Evolutionary conservation across 2,329 filamentous ascomycete species (phyloP).

Genomic region (Fusarium buharicum): DNA sequence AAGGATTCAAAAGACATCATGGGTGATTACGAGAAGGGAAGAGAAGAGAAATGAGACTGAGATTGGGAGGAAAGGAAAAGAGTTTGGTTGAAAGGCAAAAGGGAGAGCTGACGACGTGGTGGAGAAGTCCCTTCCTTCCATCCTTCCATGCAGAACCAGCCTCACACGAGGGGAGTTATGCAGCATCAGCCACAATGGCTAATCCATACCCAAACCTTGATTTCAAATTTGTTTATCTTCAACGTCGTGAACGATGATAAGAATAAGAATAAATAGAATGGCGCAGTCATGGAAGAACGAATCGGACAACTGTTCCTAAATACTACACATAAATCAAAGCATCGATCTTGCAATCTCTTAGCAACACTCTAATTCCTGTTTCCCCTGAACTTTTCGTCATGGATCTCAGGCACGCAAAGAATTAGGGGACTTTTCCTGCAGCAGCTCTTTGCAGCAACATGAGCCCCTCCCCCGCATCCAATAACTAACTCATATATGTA

Average conservation of each 20-base stretch:
- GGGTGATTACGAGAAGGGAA: neutral
- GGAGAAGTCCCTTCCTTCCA: slow-evolving; percentile 24
- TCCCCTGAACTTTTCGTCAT: slow-evolving; percentile 13
- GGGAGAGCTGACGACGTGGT: slow-evolving; percentile 18
- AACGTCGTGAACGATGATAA: too few species aligned
- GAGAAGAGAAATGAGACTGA: neutral
- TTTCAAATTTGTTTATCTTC: too few species aligned
- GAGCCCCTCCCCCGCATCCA: slow-evolving; percentile 45
- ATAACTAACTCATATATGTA: too few species aligned
- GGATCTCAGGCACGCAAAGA: neutral
- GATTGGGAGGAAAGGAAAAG: neutral
- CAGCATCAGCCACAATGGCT: neutral
- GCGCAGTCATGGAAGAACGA: neutral
- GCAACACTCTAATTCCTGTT: neutral
- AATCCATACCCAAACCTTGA: too few species aligned
- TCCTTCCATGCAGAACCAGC: neutral
- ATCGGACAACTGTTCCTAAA: neutral
- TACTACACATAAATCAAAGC: too few species aligned
- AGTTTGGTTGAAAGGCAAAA: neutral
- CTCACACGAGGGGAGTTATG: neutral
- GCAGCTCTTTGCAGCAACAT: neutral
- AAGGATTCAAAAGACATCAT: too few species aligned
- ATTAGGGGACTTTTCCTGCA: slow-evolving; percentile 23
- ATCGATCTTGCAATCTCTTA: neutral
- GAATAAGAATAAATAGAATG: too few species aligned